Evolutionary conservation across 768 basidiomycete species (phyloP).

Genomic region (Tricholoma furcatifolium): DNA sequence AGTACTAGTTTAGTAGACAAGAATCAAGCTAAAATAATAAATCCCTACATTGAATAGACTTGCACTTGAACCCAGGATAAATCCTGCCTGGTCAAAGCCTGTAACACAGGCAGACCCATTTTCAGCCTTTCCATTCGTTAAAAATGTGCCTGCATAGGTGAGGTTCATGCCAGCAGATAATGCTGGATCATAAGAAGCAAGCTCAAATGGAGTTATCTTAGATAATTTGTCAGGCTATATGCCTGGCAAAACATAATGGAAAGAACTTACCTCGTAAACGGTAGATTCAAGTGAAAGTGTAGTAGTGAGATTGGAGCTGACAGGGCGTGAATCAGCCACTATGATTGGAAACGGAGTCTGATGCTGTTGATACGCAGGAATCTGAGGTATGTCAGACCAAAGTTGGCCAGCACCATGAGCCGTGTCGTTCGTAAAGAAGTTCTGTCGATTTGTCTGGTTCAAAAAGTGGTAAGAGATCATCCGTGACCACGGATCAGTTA

Average conservation of each 20-base stretch:
- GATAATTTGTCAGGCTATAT: background rate
- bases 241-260: background rate
- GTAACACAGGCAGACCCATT: slow-evolving; percentile 63
- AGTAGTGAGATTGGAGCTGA: slow-evolving; percentile 41
- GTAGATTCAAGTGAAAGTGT: slow-evolving; percentile 38
- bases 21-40: background rate
- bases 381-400: slow-evolving; percentile 55
- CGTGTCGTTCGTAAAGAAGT: slow-evolving; percentile 59
- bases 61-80: slow-evolving; percentile 75
- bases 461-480: slow-evolving; percentile 74
- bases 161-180: slow-evolving; percentile 70
- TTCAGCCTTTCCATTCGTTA: slow-evolving; percentile 54
- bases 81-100: slow-evolving; percentile 73
- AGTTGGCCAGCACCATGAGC: slow-evolving; percentile 74
- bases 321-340: slow-evolving; percentile 52
- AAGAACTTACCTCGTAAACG: slow-evolving; percentile 55
- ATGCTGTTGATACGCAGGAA: slow-evolving; percentile 49
- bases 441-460: slow-evolving; percentile 55
- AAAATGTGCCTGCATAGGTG: slow-evolving; percentile 61
- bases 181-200: slow-evolving; percentile 72
- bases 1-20: background rate
- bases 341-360: slow-evolving; percentile 68
- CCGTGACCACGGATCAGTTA: slow-evolving; percentile 64
- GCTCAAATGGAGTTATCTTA: slow-evolving; percentile 62
- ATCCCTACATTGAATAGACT: slow-evolving; percentile 59